Evolutionary conservation across 1,284 basidiomycete genomes (phyloP), one percentile per base, ranked within the genome.

Genomic region (Cutaneotrichosporon curvatum): DNA sequence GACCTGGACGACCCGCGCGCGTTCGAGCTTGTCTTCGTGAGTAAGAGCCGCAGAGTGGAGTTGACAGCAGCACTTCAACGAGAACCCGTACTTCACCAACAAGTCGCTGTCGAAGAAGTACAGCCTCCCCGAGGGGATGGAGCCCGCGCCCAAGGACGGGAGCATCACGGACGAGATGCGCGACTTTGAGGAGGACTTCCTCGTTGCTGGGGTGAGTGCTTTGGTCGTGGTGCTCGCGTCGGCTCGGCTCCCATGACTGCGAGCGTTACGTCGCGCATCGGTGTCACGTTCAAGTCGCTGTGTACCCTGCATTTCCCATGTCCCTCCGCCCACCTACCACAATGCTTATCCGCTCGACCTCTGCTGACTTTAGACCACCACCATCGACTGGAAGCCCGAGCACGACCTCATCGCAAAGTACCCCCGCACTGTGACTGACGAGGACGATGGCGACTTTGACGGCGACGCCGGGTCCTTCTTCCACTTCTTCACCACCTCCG

Each of bases 311-410:
- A n/a, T n/a, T 30, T 30, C 28, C 14, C 14, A 9, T 14, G 28
- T 14, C 9, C 28, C 28, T 30, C 14, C 14, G 16, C 11, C 18
- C n/a, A 36, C 16, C 18, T 10, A 14, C n/a, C 33, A 15, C 33
- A 34, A 7, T 34, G 33, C 33, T 9, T n/a, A n/a, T n/a, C n/a
- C 33, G 7, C 33, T 34, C 15, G 7, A 18, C 2, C 31, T 33
- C 6, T 19, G 32, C 15, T n/a, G 18, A n/a, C 19, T 32, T 10
- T 47, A 70, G 65, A 37, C 58, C 8, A 50, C 45, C 14, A 55
- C 55, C 48, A 75, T 76, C 54, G 54, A 73, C 36, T 77, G 75
- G 75, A 77, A 75, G 61, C 67, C 71, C 37, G 73, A 70, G 34
- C 63, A 68, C 56, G 70, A 77, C 61, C 66, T 76, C 22, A 50